phyloP scores from a whole-genome alignment of 768 basidiomycete species.

The Agaricus subrufescens region DNA sequence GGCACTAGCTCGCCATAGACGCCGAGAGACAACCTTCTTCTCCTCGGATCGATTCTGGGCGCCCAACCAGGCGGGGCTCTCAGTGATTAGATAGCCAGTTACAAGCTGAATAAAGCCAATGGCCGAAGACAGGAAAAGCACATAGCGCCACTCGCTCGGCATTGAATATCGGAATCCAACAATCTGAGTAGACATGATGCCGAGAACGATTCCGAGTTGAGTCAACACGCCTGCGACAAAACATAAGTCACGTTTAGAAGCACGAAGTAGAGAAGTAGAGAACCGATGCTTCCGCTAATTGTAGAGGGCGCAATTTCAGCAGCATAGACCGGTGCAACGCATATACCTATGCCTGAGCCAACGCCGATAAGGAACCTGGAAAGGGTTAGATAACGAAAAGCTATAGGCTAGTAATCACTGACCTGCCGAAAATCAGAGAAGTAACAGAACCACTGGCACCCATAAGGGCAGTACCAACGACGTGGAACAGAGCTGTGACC shows the following conservation, averaged over 20 bases:
- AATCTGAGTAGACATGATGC: slow-evolving; percentile 82
- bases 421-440: slow-evolving; percentile 65
- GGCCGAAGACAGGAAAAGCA: slow-evolving; percentile 56
- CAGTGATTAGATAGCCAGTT: slow-evolving; percentile 48
- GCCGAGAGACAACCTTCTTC: slow-evolving; percentile 39
- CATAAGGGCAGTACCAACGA: slow-evolving; percentile 63
- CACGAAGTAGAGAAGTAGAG: slow-evolving; percentile 12
- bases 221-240: slow-evolving; percentile 61
- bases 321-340: slow-evolving; percentile 82
- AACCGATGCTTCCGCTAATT: slow-evolving; percentile 73
- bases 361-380: slow-evolving; percentile 62
- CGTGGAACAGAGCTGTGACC: slow-evolving; percentile 50
- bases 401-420: slow-evolving; percentile 14
- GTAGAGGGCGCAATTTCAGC: slow-evolving; percentile 76
- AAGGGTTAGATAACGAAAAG: slow-evolving; percentile 1
- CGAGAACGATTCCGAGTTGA: slow-evolving; percentile 78
- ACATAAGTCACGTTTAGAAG: background rate
- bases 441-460: slow-evolving; percentile 51
- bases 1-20: slow-evolving; percentile 46
- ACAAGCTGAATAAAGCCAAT: slow-evolving; percentile 57
- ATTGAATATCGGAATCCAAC: slow-evolving; percentile 70
- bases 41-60: slow-evolving; percentile 45
- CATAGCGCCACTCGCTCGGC: slow-evolving; percentile 66
- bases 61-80: slow-evolving; percentile 69
- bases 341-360: slow-evolving; percentile 68